A percentile compares a stretch with the other conserved stretches of the same genome.
Evolutionary conservation across 768 basidiomycete genomes (phyloP).

Genomic region (Agrocybe pediades): DNA sequence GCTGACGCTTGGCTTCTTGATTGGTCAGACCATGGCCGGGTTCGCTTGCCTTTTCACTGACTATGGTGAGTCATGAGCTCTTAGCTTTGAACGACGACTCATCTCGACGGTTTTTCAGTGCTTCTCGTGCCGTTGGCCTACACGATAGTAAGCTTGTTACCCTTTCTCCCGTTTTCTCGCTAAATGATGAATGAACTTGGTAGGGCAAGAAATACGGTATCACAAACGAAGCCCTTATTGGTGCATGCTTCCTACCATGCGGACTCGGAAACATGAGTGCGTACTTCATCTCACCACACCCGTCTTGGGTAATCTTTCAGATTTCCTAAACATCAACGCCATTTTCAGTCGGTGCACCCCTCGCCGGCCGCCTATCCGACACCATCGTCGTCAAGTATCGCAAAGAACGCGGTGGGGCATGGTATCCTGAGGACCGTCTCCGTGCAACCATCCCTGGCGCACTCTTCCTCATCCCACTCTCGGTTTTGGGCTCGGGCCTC

Average conservation of each 20-base stretch:
- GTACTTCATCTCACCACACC: conserved; percentile 19
- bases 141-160: conserved; percentile 53
- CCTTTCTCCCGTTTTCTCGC: neutral
- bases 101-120: conserved; percentile 28
- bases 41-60: conserved; percentile 36
- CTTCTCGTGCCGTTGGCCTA: conserved; percentile 65
- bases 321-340: too few relatives aligned
- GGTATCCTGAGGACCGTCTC: conserved; percentile 72
- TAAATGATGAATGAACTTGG: neutral
- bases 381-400: conserved; percentile 48
- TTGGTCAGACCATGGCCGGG: conserved; percentile 35
- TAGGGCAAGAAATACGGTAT: conserved; percentile 63
- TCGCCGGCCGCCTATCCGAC: conserved; percentile 64
- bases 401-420: conserved; percentile 49
- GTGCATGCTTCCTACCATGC: conserved; percentile 60
- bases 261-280: conserved; percentile 62
- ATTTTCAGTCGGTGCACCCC: conserved; percentile 51
- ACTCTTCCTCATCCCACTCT: conserved; percentile 52
- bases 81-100: neutral
- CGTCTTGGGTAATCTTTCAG: too few relatives aligned
- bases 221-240: conserved; percentile 56
- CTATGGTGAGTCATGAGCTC: conserved; percentile 33
- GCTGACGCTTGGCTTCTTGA: neutral
- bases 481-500: conserved; percentile 50
- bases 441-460: conserved; percentile 51